Conservation (phyloP, 2,329 filamentous ascomycete genomes). For the Fusarium pseudonygamai region DNA sequence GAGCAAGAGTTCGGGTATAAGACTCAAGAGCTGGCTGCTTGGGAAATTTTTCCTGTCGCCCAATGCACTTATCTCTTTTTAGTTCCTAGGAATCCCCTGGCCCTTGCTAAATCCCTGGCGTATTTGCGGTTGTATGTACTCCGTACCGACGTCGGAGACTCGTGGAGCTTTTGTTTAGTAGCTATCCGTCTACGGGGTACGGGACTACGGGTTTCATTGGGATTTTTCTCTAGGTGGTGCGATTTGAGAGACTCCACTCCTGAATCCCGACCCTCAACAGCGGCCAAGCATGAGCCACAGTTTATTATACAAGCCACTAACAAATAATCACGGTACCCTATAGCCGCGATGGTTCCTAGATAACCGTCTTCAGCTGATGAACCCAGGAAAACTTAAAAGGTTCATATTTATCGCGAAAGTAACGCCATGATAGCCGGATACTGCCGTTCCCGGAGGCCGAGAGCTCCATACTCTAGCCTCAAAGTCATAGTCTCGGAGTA, state of each 20-base stretch:
- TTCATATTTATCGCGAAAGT: background rate
- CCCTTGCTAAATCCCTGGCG: constrained; percentile 32
- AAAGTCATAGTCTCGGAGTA: background rate
- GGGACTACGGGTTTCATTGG: background rate
- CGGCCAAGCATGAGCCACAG: constrained; percentile 3
- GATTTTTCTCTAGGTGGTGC: constrained; percentile 1
- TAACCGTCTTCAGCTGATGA: background rate
- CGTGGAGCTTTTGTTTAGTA: constrained; percentile 11
- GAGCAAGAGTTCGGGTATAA: constrained; percentile 14
- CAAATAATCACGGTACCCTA: constrained; percentile 5
- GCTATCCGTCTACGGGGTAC: background rate
- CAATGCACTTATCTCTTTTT: constrained; percentile 34
- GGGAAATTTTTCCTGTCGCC: constrained; percentile 41
- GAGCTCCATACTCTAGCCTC: background rate
- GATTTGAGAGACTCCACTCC: constrained; percentile 1
- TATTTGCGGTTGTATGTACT: constrained; percentile 26
- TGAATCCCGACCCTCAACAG: background rate
- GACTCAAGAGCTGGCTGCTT: constrained; percentile 17
- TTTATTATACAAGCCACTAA: background rate
- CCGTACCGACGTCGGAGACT: constrained; percentile 41
- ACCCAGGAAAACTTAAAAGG: background rate
- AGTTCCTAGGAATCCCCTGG: constrained; percentile 13
- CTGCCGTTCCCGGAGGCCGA: background rate
- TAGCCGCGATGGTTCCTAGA: background rate
- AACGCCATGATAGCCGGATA: background rate